A percentile compares a stretch with the other conserved stretches of the same genome.
Conservation (phyloP, 1,284 basidiomycete species). For the Laetiporus sulphureus region DNA sequence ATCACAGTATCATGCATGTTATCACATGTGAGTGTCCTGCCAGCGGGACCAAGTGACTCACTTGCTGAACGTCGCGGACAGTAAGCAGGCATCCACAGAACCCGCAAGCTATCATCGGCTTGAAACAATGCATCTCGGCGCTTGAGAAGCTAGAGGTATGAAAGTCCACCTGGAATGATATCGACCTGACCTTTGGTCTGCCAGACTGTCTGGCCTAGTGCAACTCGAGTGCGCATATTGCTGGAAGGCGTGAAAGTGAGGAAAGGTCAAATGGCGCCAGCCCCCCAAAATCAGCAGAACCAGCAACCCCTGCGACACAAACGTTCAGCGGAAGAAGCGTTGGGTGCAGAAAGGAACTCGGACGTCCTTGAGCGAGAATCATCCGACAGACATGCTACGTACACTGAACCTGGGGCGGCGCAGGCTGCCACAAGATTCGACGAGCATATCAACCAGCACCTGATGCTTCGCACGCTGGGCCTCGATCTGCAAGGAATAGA, state of each 20-base stretch:
- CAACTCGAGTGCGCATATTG: conserved; percentile 62
- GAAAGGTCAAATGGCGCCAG: conserved; percentile 35
- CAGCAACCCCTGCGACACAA: conserved; percentile 39
- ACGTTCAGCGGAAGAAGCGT: conserved; percentile 58
- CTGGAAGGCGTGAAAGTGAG: conserved; percentile 63
- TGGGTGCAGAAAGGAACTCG: conserved; percentile 46
- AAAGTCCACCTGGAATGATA: neutral
- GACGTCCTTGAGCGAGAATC: conserved; percentile 40
- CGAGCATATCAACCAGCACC: conserved; percentile 49
- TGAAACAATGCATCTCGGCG: conserved; percentile 61
- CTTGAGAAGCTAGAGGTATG: conserved; percentile 69
- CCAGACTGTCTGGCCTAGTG: conserved; percentile 64
- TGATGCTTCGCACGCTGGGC: conserved; percentile 69
- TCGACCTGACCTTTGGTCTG: too few species aligned
- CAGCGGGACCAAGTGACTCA: too few species aligned
- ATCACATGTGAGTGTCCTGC: conserved; percentile 64
- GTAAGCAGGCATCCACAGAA: conserved; percentile 66
- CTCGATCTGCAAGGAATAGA: conserved; percentile 54
- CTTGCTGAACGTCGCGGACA: conserved; percentile 23
- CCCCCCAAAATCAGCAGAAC: conserved; percentile 24
- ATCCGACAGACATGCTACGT: conserved; percentile 31
- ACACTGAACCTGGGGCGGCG: conserved; percentile 6
- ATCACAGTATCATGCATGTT: conserved; percentile 72
- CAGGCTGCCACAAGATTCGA: conserved; percentile 27
- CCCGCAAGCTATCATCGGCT: conserved; percentile 58